These are phyloP conservation scores for Pelargonium nanum DNA, from an alignment of 345 rosid genomes.

Conservation along the genomic window DNA sequence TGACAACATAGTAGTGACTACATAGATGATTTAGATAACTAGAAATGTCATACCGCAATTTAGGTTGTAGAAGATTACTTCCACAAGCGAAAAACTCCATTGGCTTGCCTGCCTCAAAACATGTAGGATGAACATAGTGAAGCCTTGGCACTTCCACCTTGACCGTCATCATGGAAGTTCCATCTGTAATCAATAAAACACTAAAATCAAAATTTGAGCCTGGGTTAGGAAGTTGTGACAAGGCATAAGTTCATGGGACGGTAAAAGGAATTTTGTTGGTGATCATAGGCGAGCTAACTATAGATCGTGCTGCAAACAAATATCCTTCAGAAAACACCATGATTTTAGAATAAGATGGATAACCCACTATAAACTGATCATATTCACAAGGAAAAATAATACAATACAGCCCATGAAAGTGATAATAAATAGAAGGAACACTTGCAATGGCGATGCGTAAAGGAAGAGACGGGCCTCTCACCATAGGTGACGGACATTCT, in stretches of 20 bases:
- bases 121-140: conserved; percentile 74
- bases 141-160: conserved; percentile 58
- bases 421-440: neutral
- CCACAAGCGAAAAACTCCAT: conserved; percentile 84
- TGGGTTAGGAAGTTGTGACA: too few relatives aligned
- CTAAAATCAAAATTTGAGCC: neutral
- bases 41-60: conserved; percentile 46
- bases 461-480: neutral
- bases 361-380: neutral
- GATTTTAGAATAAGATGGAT: neutral
- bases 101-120: conserved; percentile 91
- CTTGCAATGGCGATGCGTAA: too few relatives aligned
- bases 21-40: conserved; percentile 7
- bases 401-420: neutral
- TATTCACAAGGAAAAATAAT: too few relatives aligned
- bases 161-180: conserved; percentile 46
- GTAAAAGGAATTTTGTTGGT: too few relatives aligned
- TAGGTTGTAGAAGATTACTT: conserved; percentile 57
- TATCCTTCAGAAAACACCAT: neutral
- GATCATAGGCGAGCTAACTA: too few relatives aligned
- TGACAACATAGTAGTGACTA: neutral
- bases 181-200: conserved; percentile 32
- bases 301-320: neutral
- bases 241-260: too few relatives aligned
- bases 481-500: too few relatives aligned